Base-by-base conservation (phyloP, 2,329 filamentous ascomycete genomes). In the Dactylellina leptospora region DNA sequence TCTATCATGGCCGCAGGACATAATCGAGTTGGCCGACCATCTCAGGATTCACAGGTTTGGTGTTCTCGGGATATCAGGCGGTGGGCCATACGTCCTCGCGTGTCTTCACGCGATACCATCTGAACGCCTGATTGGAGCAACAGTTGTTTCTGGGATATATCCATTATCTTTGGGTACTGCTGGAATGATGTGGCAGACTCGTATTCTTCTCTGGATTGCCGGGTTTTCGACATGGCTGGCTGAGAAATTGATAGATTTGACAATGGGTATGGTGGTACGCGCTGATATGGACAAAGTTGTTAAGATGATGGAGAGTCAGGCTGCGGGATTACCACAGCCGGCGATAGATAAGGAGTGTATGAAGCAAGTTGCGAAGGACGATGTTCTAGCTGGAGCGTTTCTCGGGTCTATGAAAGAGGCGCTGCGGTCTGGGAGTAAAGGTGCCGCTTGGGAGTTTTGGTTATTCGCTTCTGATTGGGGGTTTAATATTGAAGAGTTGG, bases 61-160 rank as follows among this genome's bases (percentile, higher is more conserved):
- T 4, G 42, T 74, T 18, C 9, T 74, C 23, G 70, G 62, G 4
- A 44, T 55, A 3, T 69, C 62, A 3, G 70, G 70, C 23, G 70
- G 70, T 22, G 70, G 45, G 13, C 70, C 70, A 13, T 63, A 60
- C 42, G 63, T 42, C 1, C 18, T 74, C n/a, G 70, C 55, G 33
- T 74, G 63, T 22, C 40, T 69, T 10, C 54, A 45, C 25, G 13
- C 36, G 16, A 61, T 60, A 38, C 78, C 75, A 47, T 68, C 82
- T 13, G 76, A 78, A 0, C 78, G 75, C 0, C 79, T 81, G 4
- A 80, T 79, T 0, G 74, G 82, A 9, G 74, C 82, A 44, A 79
- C 79, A 8, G 78, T 78, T 10, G 78, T 76, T 1, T 66, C 61
- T 23, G 61, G 5, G 16, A 66, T 66, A 10, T 66, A 66, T 33